phyloP scores from a whole-genome alignment of 2,329 filamentous ascomycete genomes.

The Aspergillus latus region DNA sequence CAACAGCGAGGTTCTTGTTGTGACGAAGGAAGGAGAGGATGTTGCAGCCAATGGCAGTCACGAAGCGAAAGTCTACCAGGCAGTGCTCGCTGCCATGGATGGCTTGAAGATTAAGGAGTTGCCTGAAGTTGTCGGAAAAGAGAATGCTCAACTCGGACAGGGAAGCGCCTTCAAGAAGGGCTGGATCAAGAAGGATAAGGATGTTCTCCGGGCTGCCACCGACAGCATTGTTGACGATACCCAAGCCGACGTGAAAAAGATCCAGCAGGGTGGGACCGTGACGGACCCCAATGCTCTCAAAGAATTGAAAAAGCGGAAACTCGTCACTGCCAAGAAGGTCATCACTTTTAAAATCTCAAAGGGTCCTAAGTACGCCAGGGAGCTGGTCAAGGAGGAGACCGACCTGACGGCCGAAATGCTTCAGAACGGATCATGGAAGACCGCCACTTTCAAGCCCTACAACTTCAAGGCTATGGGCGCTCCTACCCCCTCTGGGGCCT shows the following conservation, averaged over 20 bases:
- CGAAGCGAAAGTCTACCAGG: conserved; percentile 79
- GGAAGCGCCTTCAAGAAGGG: conserved; percentile 85
- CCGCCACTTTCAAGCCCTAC: conserved; percentile 80
- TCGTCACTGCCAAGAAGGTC: conserved; percentile 79
- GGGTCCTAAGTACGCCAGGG: conserved; percentile 81
- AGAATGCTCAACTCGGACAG: conserved; percentile 68
- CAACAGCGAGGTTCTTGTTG: conserved; percentile 71
- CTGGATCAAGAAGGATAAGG: conserved; percentile 65
- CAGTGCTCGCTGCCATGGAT: conserved; percentile 68
- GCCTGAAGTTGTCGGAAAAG: conserved; percentile 48
- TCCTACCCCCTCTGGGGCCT: conserved; percentile 48
- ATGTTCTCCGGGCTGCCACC: conserved; percentile 55
- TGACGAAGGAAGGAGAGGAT: conserved; percentile 73
- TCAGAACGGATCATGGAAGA: conserved; percentile 83
- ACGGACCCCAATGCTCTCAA: conserved; percentile 72
- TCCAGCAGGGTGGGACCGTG: conserved; percentile 68
- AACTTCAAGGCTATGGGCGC: conserved; percentile 71
- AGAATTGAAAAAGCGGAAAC: conserved; percentile 89
- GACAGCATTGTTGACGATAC: conserved; percentile 80
- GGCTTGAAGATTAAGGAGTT: conserved; percentile 78
- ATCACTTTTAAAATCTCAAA: conserved; percentile 82
- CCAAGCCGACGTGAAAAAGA: conserved; percentile 69
- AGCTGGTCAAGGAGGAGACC: conserved; percentile 90
- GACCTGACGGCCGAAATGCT: conserved; percentile 95
- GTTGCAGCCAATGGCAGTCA: conserved; percentile 76